A percentile compares a stretch with the other conserved stretches of the same genome.
These are phyloP conservation scores for Lecanosticta acicola DNA, from an alignment of 2,329 filamentous ascomycete species.

Conservation along the genomic window DNA sequence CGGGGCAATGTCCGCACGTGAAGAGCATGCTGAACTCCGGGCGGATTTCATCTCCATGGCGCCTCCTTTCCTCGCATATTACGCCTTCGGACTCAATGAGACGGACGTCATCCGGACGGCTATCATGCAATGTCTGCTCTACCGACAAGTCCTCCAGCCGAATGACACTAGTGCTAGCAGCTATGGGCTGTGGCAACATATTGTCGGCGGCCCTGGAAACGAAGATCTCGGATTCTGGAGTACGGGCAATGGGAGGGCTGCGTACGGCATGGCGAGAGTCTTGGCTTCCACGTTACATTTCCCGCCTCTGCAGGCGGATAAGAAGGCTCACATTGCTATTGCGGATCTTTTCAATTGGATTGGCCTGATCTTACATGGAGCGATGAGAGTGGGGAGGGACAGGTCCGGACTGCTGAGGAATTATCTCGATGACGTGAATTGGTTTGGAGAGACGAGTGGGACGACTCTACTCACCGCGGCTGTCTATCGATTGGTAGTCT, in stretches of 20 bases:
- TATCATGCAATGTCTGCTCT: constrained; percentile 40
- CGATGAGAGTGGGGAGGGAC: constrained; percentile 27
- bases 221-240: constrained; percentile 42
- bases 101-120: constrained; percentile 33
- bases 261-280: constrained; percentile 44
- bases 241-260: constrained; percentile 47
- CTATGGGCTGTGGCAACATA: constrained; percentile 46
- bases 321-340: constrained; percentile 7
- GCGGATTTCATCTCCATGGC: constrained; percentile 48
- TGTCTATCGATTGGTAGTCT: constrained; percentile 3
- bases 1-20: constrained; percentile 46
- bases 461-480: background rate
- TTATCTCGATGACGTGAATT: constrained; percentile 4
- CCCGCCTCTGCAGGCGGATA: constrained; percentile 5
- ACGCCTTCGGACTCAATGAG: constrained; percentile 37
- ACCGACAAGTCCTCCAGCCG: constrained; percentile 37
- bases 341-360: constrained; percentile 32
- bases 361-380: constrained; percentile 36
- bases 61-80: constrained; percentile 46
- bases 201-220: constrained; percentile 30
- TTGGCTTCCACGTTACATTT: constrained; percentile 36
- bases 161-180: constrained; percentile 16
- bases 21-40: constrained; percentile 42
- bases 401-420: constrained; percentile 25
- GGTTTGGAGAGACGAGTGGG: constrained; percentile 5